Evolutionary conservation across 345 rosid species (phyloP).

Genomic region (Populus tremula): DNA sequence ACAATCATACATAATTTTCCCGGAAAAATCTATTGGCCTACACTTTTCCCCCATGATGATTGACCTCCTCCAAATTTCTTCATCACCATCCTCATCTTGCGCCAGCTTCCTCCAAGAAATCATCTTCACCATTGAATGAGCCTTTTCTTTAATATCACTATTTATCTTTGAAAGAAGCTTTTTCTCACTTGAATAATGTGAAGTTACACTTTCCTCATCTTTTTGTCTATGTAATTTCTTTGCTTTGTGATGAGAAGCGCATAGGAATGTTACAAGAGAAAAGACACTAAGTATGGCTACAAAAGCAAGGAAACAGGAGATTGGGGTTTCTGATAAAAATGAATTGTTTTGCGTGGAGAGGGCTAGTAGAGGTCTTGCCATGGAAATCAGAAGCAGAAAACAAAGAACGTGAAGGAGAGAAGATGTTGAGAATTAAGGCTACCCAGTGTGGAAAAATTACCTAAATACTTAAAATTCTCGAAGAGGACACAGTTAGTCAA

Average conservation of each 20-base stretch:
- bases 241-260: slow-evolving; percentile 20
- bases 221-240: slow-evolving; percentile 3
- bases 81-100: slow-evolving; percentile 7
- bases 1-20: slow-evolving; percentile 47
- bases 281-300: slow-evolving; percentile 11
- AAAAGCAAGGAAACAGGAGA: not conserved
- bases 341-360: slow-evolving; percentile 4
- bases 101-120: slow-evolving; percentile 46
- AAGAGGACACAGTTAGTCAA: not conserved
- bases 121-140: slow-evolving; percentile 47
- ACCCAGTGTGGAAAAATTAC: no score
- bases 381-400: not conserved
- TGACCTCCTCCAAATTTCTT: slow-evolving; percentile 49
- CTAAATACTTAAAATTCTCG: no score
- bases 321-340: not conserved
- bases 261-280: slow-evolving; percentile 17
- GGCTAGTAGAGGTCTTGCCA: slow-evolving; percentile 25
- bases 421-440: not conserved
- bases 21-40: slow-evolving; percentile 51
- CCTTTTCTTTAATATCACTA: slow-evolving; percentile 39
- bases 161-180: slow-evolving; percentile 39
- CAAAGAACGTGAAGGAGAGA: not conserved
- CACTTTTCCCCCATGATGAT: slow-evolving; percentile 58
- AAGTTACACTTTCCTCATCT: not conserved
- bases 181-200: slow-evolving; percentile 13